Percentiles rank a stretch among this genome's conserved stretches.
These are phyloP conservation scores for Cicer chorassanicum DNA, from an alignment of 306 rosid genomes.

Conservation along the genomic window DNA sequence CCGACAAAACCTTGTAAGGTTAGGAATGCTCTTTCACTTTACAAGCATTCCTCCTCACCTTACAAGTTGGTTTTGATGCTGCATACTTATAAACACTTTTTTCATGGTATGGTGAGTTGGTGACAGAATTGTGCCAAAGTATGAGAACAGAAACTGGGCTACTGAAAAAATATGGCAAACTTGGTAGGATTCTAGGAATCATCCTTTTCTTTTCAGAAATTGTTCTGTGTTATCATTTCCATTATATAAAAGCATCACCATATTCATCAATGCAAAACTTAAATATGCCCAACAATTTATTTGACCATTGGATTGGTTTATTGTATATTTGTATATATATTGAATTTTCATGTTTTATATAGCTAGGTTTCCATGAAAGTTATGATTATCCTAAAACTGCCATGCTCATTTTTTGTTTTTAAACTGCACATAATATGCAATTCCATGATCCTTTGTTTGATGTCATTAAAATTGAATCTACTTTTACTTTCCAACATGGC, in stretches of 20 bases:
- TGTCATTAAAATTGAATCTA: constrained; percentile 4
- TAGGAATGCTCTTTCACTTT: too few species aligned
- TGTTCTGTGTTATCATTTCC: constrained; percentile 1
- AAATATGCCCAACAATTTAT: constrained; percentile 4
- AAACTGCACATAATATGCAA: neutral
- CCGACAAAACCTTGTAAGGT: too few species aligned
- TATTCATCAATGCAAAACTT: neutral
- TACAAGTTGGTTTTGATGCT: neutral
- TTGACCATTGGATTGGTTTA: neutral
- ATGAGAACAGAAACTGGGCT: constrained; percentile 15
- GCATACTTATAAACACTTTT: neutral
- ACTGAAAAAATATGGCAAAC: constrained; percentile 16
- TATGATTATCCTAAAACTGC: constrained; percentile 16
- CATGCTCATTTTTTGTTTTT: constrained; percentile 21
- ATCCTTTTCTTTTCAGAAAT: neutral
- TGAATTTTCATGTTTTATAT: constrained; percentile 1
- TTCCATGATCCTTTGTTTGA: constrained; percentile 8
- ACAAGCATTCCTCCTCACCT: neutral
- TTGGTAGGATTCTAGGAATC: constrained; percentile 14
- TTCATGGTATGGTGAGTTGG: neutral
- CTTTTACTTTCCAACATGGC: neutral
- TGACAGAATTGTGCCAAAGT: neutral
- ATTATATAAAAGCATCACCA: neutral
- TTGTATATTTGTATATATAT: neutral
- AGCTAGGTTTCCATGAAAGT: constrained; percentile 9